Conservation (phyloP, 1,284 basidiomycete species). For the Paramarasmius palmivorus region DNA sequence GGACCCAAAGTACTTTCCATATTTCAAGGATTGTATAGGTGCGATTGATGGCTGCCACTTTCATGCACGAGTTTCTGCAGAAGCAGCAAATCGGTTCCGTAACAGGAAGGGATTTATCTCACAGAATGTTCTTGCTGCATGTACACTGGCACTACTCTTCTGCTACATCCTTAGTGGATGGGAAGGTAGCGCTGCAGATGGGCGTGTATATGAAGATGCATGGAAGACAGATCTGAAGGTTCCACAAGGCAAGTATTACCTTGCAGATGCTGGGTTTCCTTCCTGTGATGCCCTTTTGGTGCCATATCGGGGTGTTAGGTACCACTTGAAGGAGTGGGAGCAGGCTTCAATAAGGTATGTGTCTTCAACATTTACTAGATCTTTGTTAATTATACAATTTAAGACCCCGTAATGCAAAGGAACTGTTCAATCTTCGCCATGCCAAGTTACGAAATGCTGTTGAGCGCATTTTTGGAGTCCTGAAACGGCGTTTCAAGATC, state of each 20-base stretch:
- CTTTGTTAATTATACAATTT: not conserved
- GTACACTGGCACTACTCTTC: slow-evolving; percentile 17
- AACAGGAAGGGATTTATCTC: slow-evolving; percentile 17
- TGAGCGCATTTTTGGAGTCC: no score
- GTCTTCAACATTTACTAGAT: not conserved
- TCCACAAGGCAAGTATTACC: slow-evolving; percentile 16
- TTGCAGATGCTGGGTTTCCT: slow-evolving; percentile 21
- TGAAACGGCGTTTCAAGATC: not conserved
- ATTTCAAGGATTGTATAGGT: slow-evolving; percentile 23
- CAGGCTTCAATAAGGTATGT: slow-evolving; percentile 6
- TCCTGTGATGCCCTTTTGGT: slow-evolving; percentile 13
- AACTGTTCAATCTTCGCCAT: not conserved
- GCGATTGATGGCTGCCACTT: slow-evolving; percentile 25
- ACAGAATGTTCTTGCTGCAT: slow-evolving; percentile 16
- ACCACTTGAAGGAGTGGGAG: slow-evolving; percentile 21
- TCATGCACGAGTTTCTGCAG: slow-evolving; percentile 5
- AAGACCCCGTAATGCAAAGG: not conserved
- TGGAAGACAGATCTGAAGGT: slow-evolving; percentile 5
- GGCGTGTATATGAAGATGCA: slow-evolving; percentile 10
- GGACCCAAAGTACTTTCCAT: slow-evolving; percentile 25
- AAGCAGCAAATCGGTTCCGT: not conserved
- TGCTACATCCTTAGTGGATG: slow-evolving; percentile 11
- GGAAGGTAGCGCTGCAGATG: slow-evolving; percentile 13
- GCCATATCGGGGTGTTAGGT: slow-evolving; percentile 16
- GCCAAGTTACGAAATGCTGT: not conserved